Evolutionary conservation across 139 green algal species (phyloP).

Genomic region (Picochlorum sp.): DNA sequence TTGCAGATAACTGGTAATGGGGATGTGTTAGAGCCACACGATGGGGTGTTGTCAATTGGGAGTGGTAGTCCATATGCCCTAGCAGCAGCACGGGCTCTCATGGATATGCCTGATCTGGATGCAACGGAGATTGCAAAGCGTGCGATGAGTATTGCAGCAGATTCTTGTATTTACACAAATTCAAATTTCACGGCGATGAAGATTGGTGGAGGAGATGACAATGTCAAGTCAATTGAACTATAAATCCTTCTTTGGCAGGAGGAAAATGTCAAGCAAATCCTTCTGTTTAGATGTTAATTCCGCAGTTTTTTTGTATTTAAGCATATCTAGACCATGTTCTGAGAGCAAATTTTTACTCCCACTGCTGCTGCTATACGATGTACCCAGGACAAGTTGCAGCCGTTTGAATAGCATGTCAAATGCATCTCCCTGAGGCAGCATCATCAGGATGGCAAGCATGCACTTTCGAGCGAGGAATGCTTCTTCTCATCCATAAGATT

Average conservation of each 20-base stretch:
- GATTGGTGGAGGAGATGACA: slow-evolving; percentile 9
- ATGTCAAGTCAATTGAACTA: slow-evolving; percentile 10
- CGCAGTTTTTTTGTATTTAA: too few relatives aligned
- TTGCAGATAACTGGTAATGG: slow-evolving; percentile 82
- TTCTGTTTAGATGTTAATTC: too few relatives aligned
- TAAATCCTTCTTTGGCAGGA: not conserved
- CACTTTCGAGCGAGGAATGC: slow-evolving; percentile 60
- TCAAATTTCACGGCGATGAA: slow-evolving; percentile 63
- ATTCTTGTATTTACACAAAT: slow-evolving; percentile 94
- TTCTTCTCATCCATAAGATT: slow-evolving; percentile 71
- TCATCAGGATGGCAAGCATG: slow-evolving; percentile 71
- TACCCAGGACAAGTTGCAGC: slow-evolving; percentile 28
- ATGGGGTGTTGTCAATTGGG: slow-evolving; percentile 77
- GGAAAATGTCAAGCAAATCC: slow-evolving; percentile 3
- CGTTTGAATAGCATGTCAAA: slow-evolving; percentile 70
- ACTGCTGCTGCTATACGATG: not conserved
- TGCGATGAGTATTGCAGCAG: slow-evolving; percentile 82
- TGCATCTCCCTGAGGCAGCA: slow-evolving; percentile 88
- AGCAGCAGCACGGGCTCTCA: slow-evolving; percentile 66
- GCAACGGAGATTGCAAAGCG: slow-evolving; percentile 57
- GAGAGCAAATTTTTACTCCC: too few relatives aligned
- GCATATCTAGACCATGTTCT: too few relatives aligned
- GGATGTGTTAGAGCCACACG: slow-evolving; percentile 83
- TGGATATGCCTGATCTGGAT: slow-evolving; percentile 58
- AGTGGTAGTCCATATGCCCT: slow-evolving; percentile 66